Conservation (phyloP, 2,329 filamentous ascomycete genomes). For the Sporothrix pallida region DNA sequence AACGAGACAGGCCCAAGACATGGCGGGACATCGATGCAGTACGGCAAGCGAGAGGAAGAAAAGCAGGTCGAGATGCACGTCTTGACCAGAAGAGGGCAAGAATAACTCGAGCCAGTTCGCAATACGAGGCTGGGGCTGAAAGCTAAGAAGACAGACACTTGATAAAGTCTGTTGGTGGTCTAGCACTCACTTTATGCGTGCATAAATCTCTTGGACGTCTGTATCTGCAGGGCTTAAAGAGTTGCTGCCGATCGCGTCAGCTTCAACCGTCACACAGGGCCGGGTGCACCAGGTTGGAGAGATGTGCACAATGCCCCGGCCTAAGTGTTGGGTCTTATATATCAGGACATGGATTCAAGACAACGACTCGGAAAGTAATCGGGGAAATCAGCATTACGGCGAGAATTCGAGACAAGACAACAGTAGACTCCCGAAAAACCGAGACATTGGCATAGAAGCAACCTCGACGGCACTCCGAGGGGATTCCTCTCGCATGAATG, state of each 20-base stretch:
- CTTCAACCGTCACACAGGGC: neutral
- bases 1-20: neutral
- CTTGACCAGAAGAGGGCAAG: constrained; percentile 23
- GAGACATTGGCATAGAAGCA: constrained; percentile 2
- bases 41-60: neutral
- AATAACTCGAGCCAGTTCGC: neutral
- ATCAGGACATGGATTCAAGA: neutral
- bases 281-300: neutral
- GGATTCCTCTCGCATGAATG: too few species aligned
- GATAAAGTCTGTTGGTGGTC: neutral
- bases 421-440: neutral
- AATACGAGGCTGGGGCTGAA: constrained; percentile 31
- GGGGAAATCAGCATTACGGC: neutral
- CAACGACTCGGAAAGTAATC: neutral
- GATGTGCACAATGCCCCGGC: neutral
- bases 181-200: neutral
- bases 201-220: neutral
- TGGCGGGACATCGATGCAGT: neutral
- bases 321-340: neutral
- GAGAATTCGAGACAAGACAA: neutral
- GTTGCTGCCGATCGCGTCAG: neutral
- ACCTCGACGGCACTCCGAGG: constrained; percentile 14
- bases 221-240: neutral
- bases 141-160: neutral
- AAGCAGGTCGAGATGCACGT: neutral